Conservation (phyloP, 805 yeast genomes). For the Starmerella riodocensis region DNA sequence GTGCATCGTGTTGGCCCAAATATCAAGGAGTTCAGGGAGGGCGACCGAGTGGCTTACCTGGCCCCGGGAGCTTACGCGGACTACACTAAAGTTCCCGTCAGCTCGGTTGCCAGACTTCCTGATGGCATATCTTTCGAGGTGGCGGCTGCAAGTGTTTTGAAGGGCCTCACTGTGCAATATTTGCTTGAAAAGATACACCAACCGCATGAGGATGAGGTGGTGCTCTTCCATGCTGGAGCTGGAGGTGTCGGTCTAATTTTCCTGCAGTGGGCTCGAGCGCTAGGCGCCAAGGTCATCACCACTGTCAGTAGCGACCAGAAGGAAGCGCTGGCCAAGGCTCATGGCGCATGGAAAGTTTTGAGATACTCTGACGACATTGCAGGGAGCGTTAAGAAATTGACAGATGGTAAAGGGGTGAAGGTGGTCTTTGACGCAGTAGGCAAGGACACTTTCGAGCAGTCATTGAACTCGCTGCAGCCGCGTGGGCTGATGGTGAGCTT, state of each 20-base stretch:
- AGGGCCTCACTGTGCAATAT: constrained; percentile 70
- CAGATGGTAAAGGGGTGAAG: constrained; percentile 25
- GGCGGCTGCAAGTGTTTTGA: constrained; percentile 46
- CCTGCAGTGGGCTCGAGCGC: constrained; percentile 45
- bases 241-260: constrained; percentile 81
- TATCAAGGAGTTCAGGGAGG: constrained; percentile 37
- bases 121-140: constrained; percentile 35
- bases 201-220: constrained; percentile 47
- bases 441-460: constrained; percentile 58
- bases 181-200: constrained; percentile 53
- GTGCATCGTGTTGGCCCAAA: constrained; percentile 37
- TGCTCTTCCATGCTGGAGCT: constrained; percentile 84
- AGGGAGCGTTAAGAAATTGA: constrained; percentile 25
- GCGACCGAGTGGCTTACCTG: constrained; percentile 36
- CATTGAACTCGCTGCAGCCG: constrained; percentile 42
- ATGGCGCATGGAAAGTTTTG: constrained; percentile 68
- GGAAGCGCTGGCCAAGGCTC: constrained; percentile 45
- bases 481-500: constrained; percentile 65
- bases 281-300: constrained; percentile 76
- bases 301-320: constrained; percentile 70
- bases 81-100: constrained; percentile 36
- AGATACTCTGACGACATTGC: constrained; percentile 27
- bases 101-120: constrained; percentile 37
- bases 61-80: constrained; percentile 70
- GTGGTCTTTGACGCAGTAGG: constrained; percentile 31